Evolutionary conservation across 306 rosid genomes (phyloP), one percentile per base, ranked within the genome.

Genomic region (Quercus aquifolioides): DNA sequence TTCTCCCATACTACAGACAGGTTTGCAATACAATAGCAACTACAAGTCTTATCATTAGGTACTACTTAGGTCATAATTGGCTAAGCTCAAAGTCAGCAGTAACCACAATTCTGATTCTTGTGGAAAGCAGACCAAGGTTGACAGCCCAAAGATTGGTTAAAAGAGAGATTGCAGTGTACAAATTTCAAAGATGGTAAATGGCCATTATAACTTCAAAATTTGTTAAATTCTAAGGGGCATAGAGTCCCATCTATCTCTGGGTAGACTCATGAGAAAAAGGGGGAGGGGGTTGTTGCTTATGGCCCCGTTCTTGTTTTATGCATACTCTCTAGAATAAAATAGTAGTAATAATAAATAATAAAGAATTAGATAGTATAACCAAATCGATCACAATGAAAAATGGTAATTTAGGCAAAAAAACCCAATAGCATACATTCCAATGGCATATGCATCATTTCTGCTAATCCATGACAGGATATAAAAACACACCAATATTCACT

Each of bases 51-150:
- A 43, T 43, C 2, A 10, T 43, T 43, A 11, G 51, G 51, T 68
- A 14, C 74, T 25, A 78, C 52, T 74, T 71, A 77, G 33, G 81
- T 78, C 46, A 74, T 25, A 64, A 59, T 26, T 43, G 51, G 51
- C 51, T 43, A 43, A 43, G 51, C 51, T 7, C 14, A 43, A 3
- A 43, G 10, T 43, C 51, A 43, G 51, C 51, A 7, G 51, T 43
- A 43, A 43, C 13, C 51, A 67, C 23, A 33, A 68, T 57, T 3
- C 57, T n/a, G 8, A 19, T 23, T 65, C 68, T 31, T 57, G 49
- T 41, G 28, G 49, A 26, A 7, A 19, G 25, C 43, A 68, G 25
- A 60, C 71, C 33, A 30, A 5, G 7, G 6, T 19, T 28, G 21
- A 67, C 25, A 23, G 49, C 69, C 73, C 56, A 65, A 69, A 69